These are phyloP conservation scores for thale cress (Arabidopsis thaliana) DNA, from an alignment of 345 rosid species.

Conservation along the genomic window TAIR10.1 NC_003071.7:17316501-17317000, in stretches of 20 bases:
- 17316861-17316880: slow-evolving; percentile 19
- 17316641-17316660: slow-evolving; percentile 73
- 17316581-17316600: slow-evolving; percentile 59
- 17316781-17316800: slow-evolving; percentile 34
- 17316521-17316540: slow-evolving; percentile 70
- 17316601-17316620: slow-evolving; percentile 54
- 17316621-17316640: slow-evolving; percentile 81
- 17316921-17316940: slow-evolving; percentile 11
- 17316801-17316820: slow-evolving; percentile 13
- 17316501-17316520: slow-evolving; percentile 76
- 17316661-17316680: slow-evolving; percentile 76
- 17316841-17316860: slow-evolving; percentile 48
- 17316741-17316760: slow-evolving; percentile 68
- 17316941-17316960: slow-evolving; percentile 20
- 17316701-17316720: slow-evolving; percentile 75
- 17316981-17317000: slow-evolving; percentile 27
- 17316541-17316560: slow-evolving; percentile 61
- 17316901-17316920: slow-evolving; percentile 36
- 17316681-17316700: slow-evolving; percentile 69
- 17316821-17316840: slow-evolving; percentile 24
- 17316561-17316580: slow-evolving; percentile 62
- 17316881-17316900: slow-evolving; percentile 38
- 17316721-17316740: slow-evolving; percentile 92
- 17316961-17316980: slow-evolving; percentile 21
- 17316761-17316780: slow-evolving; percentile 42